phyloP scores from a whole-genome alignment of 2,329 filamentous ascomycete species.

The Aspergillus ustus region DNA sequence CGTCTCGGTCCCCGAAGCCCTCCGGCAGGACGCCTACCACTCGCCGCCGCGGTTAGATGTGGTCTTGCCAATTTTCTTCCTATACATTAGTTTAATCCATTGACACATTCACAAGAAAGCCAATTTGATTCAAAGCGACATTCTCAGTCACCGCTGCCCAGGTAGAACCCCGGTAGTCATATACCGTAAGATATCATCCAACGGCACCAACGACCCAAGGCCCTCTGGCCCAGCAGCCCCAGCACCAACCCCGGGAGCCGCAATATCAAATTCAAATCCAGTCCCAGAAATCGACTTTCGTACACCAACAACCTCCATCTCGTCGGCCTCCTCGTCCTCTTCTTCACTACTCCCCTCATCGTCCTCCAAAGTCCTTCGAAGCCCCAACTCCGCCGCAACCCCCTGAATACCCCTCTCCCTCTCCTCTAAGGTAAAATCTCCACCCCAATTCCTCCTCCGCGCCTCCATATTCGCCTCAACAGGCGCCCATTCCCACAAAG shows the following conservation, averaged over 20 bases:
- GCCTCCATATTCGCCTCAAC: slow-evolving; percentile 53
- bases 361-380: slow-evolving; percentile 63
- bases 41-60: slow-evolving; percentile 57
- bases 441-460: slow-evolving; percentile 57
- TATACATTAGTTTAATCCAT: slow-evolving; percentile 21
- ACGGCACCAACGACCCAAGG: slow-evolving; percentile 34
- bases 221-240: not conserved
- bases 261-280: slow-evolving; percentile 42
- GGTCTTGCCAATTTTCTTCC: slow-evolving; percentile 8
- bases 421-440: slow-evolving; percentile 75
- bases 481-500: slow-evolving; percentile 64
- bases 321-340: slow-evolving; percentile 44
- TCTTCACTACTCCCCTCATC: slow-evolving; percentile 53
- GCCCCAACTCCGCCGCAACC: slow-evolving; percentile 74
- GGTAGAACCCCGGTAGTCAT: slow-evolving; percentile 53
- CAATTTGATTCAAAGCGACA: not conserved
- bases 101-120: slow-evolving; percentile 7
- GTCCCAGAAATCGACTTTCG: slow-evolving; percentile 36
- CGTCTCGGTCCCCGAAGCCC: slow-evolving; percentile 47
- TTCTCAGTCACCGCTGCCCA: slow-evolving; percentile 25
- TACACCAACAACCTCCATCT: slow-evolving; percentile 48
- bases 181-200: slow-evolving; percentile 56
- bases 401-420: slow-evolving; percentile 67
- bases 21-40: slow-evolving; percentile 58
- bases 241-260: slow-evolving; percentile 20